Base-by-base conservation (phyloP, 768 basidiomycete genomes). In the Pholiota conissans region DNA sequence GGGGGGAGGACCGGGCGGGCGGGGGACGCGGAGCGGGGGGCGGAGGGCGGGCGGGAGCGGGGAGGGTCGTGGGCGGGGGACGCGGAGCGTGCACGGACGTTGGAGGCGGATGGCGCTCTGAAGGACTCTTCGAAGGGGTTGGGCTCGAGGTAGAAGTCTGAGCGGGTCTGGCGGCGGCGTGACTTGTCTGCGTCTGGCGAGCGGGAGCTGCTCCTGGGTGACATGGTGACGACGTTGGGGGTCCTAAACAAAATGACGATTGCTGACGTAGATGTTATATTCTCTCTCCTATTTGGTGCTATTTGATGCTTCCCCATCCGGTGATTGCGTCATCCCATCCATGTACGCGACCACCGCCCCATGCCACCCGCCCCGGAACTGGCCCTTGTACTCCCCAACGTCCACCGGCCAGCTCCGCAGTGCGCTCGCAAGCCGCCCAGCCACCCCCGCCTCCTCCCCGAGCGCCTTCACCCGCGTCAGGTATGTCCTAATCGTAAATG, bases 41-140 rank as follows among this genome's bases (percentile, higher is more conserved):
- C 71, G 39, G 68, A 59, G 61, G 67, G 68, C 29, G 71, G 69
- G 47, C 65, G 59, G 48, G 70, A 61, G 37, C 68, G 67, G 45
- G 69, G 66, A 32, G 39, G 11, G 52, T 62, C 46, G 49, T 72
- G 69, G 29, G 66, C 59, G 29, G 74, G 68, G 40, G 70, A 73
- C 18, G 74, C 70, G 50, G 77, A 76, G 63, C 80, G 37, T 1
- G 37, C 37, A 18, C 37, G 77, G 59, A 84, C 75, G 59, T 84
- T 84, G 20, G 82, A 80, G 28, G 81, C 83, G 20, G 82, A 80
- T 27, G 81, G 79, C 28, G 79, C 64, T 67, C 89, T 87, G 71
- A 98, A 98, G 53, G 92, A 95, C 73, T 94, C 91, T 69, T 99
- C 96, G 68, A 97, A 97, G 0, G 95, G 94, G 69, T 96, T 96